Evolutionary conservation across 2,329 filamentous ascomycete species (phyloP), one percentile per base, ranked within the genome.

Genomic region (Epichloe amarillans): DNA sequence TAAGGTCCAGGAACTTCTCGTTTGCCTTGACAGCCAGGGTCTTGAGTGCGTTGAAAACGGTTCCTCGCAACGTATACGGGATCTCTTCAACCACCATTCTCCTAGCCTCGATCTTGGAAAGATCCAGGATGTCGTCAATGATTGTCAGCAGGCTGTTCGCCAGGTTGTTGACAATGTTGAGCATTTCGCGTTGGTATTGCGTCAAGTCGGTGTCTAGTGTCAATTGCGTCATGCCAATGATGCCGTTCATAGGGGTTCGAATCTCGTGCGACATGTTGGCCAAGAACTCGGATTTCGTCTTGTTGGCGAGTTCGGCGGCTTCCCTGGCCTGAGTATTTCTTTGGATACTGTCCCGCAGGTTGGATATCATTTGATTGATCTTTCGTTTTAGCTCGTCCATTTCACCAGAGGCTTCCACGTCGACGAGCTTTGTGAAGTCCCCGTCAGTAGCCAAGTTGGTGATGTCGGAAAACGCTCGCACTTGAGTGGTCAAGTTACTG

Each of bases 181-280:
- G 73, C 91, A 97, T 97, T 70, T 98, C 93, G 59, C 93, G 83
- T 62, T 96, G 93, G 62, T 95, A 94, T 62, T 90, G 87, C 44
- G 90, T 95, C 52, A 98, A 75, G 64, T 97, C 85, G 39, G 91
- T 96, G 64, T 98, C 93, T 50, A 98, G 76, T 1, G 93, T 96
- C 51, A 98, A 75, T 66, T 96, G 90, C 3, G 90, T 96, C 91
- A 97, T 96, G 62, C 90, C 90, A 59, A 96, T 95, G 64, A 96
- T 96, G 60, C 90, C 90, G 71, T 96, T 95, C 79, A 95, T 95
- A 1, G 89, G 93, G 37, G 93, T 98, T 64, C 91, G 81, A 60
- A 97, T 97, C 69, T 97, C 91, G 77, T 97, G 91, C 44, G 88
- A 95, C 91, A 97, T 97, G 66, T 98, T 98, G 53, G 93, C 93